Percentiles rank a stretch among this genome's conserved stretches.
Conservation (phyloP, 2,329 filamentous ascomycete genomes). For the Ceratocystis variospora region DNA sequence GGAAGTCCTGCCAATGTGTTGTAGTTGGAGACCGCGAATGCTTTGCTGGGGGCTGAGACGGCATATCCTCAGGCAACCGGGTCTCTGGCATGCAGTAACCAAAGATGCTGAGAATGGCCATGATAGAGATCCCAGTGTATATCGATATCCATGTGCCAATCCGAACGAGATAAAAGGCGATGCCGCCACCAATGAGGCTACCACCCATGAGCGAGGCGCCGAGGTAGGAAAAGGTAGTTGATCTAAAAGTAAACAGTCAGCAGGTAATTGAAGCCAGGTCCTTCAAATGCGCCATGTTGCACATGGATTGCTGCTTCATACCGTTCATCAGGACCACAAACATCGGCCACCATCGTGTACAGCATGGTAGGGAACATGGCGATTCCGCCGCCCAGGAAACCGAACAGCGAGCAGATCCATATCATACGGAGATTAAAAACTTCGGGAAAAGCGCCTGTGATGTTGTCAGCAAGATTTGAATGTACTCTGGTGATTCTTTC, state of each 20-base stretch:
- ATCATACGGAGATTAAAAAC: slow-evolving; percentile 19
- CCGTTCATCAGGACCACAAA: slow-evolving; percentile 14
- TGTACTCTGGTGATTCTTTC: too few species aligned
- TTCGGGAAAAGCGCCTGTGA: slow-evolving; percentile 17
- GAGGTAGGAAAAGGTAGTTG: slow-evolving; percentile 21
- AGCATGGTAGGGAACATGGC: slow-evolving; percentile 20
- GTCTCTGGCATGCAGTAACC: slow-evolving; percentile 20
- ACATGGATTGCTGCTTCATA: slow-evolving; percentile 12
- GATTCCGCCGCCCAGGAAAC: slow-evolving; percentile 21
- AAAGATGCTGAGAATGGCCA: slow-evolving; percentile 12
- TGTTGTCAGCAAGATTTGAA: background rate
- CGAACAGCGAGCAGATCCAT: slow-evolving; percentile 20
- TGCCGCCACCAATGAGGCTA: slow-evolving; percentile 19
- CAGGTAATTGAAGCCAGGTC: background rate
- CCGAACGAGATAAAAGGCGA: slow-evolving; percentile 20
- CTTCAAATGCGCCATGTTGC: slow-evolving; percentile 6
- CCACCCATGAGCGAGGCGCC: slow-evolving; percentile 19
- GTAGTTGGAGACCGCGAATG: background rate
- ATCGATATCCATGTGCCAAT: slow-evolving; percentile 19
- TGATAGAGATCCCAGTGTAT: slow-evolving; percentile 16
- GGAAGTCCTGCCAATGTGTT: slow-evolving; percentile 16
- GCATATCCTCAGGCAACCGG: slow-evolving; percentile 7
- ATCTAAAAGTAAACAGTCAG: slow-evolving; percentile 12
- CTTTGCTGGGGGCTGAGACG: background rate
- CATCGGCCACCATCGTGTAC: slow-evolving; percentile 21